Conservation (phyloP, 768 basidiomycete genomes). For the Leccinum incarnatum region DNA sequence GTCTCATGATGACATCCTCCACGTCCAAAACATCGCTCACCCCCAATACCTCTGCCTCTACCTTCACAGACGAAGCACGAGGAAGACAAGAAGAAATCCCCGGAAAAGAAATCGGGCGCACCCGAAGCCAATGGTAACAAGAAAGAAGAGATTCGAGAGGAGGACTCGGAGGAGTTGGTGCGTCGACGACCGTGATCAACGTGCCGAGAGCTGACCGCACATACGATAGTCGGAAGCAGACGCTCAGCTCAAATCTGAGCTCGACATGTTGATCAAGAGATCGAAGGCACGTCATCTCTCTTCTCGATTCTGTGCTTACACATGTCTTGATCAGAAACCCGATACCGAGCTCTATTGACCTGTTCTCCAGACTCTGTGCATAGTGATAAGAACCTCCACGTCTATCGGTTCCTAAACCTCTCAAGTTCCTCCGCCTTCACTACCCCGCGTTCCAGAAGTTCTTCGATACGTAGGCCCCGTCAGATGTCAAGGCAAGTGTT, state of each 20-base stretch:
- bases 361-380: slow-evolving; percentile 89
- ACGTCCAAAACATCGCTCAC: too few species aligned
- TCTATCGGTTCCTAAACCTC: slow-evolving; percentile 59
- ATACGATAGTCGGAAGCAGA: slow-evolving; percentile 85
- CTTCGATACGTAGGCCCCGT: slow-evolving; percentile 77
- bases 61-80: too few species aligned
- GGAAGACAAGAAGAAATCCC: too few species aligned
- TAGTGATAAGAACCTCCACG: slow-evolving; percentile 91
- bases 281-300: slow-evolving; percentile 63
- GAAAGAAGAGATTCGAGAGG: too few species aligned
- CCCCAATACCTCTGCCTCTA: too few species aligned
- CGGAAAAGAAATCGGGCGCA: too few species aligned
- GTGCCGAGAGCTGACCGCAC: too few species aligned
- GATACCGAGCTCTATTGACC: slow-evolving; percentile 82
- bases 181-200: too few species aligned
- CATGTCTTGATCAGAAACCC: slow-evolving; percentile 62
- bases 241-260: slow-evolving; percentile 84
- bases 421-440: slow-evolving; percentile 86
- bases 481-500: slow-evolving; percentile 58
- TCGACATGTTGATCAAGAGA: slow-evolving; percentile 96
- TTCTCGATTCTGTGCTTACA: slow-evolving; percentile 3
- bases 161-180: too few species aligned
- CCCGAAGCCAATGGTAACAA: too few species aligned
- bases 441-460: slow-evolving; percentile 61
- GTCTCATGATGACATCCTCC: too few species aligned